These are phyloP conservation scores for Nicotiana paniculata DNA, from an alignment of 257 asterid species.

Conservation along the genomic window DNA sequence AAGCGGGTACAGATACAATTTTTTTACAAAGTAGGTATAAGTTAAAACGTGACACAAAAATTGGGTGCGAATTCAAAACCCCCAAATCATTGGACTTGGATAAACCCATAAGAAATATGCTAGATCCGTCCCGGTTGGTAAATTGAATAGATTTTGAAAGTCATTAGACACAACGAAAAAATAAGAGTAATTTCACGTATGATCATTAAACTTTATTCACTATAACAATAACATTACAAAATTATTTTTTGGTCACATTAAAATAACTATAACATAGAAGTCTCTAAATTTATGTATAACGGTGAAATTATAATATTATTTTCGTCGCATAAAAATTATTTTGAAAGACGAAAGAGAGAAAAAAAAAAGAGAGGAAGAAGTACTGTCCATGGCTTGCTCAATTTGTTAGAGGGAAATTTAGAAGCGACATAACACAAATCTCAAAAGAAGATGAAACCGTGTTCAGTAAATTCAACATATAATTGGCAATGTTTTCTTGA, in stretches of 20 bases:
- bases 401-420: neutral
- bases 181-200: neutral
- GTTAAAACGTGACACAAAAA: no score
- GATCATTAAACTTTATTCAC: neutral
- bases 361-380: neutral
- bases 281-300: neutral
- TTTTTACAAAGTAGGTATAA: no score
- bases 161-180: neutral
- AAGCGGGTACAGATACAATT: no score
- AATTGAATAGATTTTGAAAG: no score
- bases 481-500: neutral
- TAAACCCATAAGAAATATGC: no score
- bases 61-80: no score
- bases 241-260: neutral
- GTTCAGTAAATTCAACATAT: neutral
- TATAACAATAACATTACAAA: neutral
- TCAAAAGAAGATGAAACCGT: neutral
- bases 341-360: neutral
- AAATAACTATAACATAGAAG: neutral
- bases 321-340: neutral
- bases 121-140: no score
- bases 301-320: neutral
- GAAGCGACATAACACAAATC: neutral
- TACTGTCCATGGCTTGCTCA: neutral
- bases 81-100: no score